Evolutionary conservation across 345 rosid genomes (phyloP), one percentile per base, ranked within the genome.

Genomic region (Aquilaria sinensis): DNA sequence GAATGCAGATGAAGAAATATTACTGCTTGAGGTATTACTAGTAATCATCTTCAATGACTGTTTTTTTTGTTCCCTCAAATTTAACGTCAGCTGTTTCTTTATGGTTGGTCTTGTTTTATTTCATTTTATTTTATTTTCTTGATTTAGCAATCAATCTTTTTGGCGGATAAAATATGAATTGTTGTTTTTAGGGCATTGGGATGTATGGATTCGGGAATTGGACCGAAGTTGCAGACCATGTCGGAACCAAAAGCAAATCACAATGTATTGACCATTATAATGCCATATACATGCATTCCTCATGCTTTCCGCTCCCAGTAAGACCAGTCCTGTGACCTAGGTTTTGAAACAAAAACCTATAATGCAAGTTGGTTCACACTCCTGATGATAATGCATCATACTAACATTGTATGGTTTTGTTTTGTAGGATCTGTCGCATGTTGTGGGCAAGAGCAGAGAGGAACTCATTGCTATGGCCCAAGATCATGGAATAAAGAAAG

Each of bases 161-260:
- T 76, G 71, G 75, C 62, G 32, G 47, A 68, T 67, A 55, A 65
- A 68, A 47, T 30, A 63, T 58, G 66, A 67, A 54, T 51, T 9
- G 67, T 43, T 58, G 65, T 55, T 71, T 54, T 72, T 73, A 94
- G 97, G 99, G 90, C 72, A 88, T 94, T 68, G 95, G 79, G 55
- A 94, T 86, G 73, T 94, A 94, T 75, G 99, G 99, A 57, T 83
- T 94, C 70, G 97, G 97, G 57, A 94, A 90, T 61, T 90, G 97
- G 99, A 67, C 67, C 57, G 99, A 94, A 85, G 97, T 90, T 70
- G 82, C 91, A 57, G 89, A 86, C 60, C 88, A 88, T 73, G 88
- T 94, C 70, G 97, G 95, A 71, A 84, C 88, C 52, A 94, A 88
- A 82, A 88, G 79, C 77, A 85, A 66, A 72, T 66, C 76, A 46